phyloP scores from a whole-genome alignment of 2,329 filamentous ascomycete genomes.

The Epichloe glyceriae region DNA sequence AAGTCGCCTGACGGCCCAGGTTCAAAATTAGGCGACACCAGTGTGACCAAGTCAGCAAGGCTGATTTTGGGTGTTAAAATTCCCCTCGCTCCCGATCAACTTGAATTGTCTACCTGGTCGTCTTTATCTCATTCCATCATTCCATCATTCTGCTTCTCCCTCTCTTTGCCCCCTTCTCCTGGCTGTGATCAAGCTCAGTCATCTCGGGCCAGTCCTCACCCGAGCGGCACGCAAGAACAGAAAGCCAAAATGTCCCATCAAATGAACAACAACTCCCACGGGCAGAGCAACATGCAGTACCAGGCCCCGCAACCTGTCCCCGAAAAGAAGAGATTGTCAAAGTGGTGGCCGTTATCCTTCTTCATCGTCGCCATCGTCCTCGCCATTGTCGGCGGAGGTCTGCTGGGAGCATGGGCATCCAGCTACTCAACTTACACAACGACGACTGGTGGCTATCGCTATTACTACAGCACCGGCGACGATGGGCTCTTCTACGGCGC shows the following conservation, averaged over 20 bases:
- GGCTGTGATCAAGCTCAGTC: no score
- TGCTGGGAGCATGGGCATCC: background rate
- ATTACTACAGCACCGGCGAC: background rate
- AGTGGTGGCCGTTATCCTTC: constrained; percentile 2
- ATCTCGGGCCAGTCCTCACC: no score
- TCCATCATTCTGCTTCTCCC: no score
- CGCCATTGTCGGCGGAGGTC: background rate
- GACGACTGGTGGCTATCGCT: background rate
- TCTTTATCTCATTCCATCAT: no score
- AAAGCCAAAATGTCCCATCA: background rate
- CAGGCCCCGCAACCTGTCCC: background rate
- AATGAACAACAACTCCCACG: background rate
- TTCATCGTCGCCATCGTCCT: background rate
- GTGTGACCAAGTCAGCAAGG: no score
- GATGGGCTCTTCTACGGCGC: background rate
- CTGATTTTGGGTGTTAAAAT: no score
- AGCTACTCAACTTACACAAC: background rate
- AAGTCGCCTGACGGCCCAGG: no score
- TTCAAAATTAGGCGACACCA: no score
- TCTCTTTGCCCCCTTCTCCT: no score
- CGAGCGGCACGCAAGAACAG: no score
- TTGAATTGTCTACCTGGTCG: rapidly evolving
- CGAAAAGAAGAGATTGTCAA: background rate
- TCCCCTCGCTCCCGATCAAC: no score
- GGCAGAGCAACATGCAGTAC: background rate